Conservation (phyloP, 2,329 filamentous ascomycete genomes). For the Aspergillus sp. region DNA sequence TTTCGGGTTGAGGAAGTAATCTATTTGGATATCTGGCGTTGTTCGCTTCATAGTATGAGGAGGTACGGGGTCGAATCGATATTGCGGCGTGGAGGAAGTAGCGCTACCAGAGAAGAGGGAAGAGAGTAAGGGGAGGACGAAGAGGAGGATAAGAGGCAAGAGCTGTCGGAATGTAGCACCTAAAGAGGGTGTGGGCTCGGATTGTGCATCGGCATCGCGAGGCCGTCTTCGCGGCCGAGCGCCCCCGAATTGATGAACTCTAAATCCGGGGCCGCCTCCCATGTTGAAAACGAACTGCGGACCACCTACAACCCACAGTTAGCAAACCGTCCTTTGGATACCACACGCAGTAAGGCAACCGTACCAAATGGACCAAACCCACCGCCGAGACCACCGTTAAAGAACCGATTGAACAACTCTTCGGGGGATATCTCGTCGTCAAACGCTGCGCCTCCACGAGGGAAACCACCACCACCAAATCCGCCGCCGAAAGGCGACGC, state of each 20-base stretch:
- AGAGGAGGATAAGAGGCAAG: constrained; percentile 84
- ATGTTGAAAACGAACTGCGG: constrained; percentile 95
- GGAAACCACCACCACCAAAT: constrained; percentile 50
- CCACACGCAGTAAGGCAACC: constrained; percentile 19
- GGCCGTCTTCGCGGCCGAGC: constrained; percentile 73
- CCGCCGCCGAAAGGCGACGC: constrained; percentile 47
- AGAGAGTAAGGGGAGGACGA: constrained; percentile 79
- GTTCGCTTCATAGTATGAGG: constrained; percentile 74
- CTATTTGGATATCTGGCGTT: constrained; percentile 68
- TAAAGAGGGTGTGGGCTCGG: constrained; percentile 52
- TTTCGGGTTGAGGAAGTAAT: constrained; percentile 80
- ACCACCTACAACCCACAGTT: constrained; percentile 50
- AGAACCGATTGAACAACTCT: constrained; percentile 96
- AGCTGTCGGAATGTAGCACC: constrained; percentile 66
- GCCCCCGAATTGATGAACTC: constrained; percentile 94
- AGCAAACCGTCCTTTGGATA: neutral
- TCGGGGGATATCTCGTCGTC: constrained; percentile 94
- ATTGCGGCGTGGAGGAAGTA: constrained; percentile 61
- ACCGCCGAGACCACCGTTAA: constrained; percentile 67
- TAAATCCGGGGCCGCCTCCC: constrained; percentile 83
- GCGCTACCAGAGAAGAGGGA: constrained; percentile 68
- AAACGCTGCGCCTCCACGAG: constrained; percentile 63
- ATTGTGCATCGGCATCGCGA: constrained; percentile 58
- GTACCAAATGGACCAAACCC: constrained; percentile 68
- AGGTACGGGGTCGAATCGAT: constrained; percentile 72